phyloP scores from a whole-genome alignment of 148 eudicot species.

The Rhododendron ovatum region DNA sequence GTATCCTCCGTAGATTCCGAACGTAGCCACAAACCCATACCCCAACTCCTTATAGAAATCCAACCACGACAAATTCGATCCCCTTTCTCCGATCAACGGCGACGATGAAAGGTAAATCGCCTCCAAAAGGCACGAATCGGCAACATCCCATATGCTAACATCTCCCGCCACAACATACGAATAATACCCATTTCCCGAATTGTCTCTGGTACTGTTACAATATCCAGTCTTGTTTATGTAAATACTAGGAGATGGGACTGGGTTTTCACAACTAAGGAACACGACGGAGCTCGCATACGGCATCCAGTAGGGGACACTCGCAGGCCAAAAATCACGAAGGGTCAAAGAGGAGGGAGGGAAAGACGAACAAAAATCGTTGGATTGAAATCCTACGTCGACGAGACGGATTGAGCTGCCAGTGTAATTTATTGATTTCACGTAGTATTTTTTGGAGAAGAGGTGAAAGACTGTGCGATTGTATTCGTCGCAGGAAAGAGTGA shows the following conservation, averaged over 20 bases:
- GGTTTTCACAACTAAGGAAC: not conserved
- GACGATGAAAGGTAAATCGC: not conserved
- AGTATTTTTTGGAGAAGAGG: not conserved
- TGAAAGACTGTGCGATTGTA: slow-evolving; percentile 1
- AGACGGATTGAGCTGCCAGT: too few relatives aligned
- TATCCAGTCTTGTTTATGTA: not conserved
- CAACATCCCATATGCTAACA: slow-evolving; percentile 2
- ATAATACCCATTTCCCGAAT: not conserved
- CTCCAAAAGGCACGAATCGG: slow-evolving; percentile 8
- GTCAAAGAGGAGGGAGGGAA: too few relatives aligned
- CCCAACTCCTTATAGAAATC: slow-evolving; percentile 3
- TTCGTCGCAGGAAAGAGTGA: not conserved
- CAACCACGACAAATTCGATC: not conserved
- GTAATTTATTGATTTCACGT: slow-evolving; percentile 4
- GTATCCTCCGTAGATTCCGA: too few relatives aligned
- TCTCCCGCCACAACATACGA: not conserved
- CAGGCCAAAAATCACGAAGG: too few relatives aligned
- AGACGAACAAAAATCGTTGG: too few relatives aligned
- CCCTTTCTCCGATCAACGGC: not conserved
- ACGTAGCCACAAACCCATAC: slow-evolving; percentile 11
- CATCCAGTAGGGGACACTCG: too few relatives aligned
- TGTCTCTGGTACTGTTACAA: not conserved
- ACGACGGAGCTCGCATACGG: too few relatives aligned
- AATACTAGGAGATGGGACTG: not conserved
- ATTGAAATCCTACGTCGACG: too few relatives aligned